Evolutionary conservation across 2,329 filamentous ascomycete genomes (phyloP).

Genomic region (Stemphylium beticola): DNA sequence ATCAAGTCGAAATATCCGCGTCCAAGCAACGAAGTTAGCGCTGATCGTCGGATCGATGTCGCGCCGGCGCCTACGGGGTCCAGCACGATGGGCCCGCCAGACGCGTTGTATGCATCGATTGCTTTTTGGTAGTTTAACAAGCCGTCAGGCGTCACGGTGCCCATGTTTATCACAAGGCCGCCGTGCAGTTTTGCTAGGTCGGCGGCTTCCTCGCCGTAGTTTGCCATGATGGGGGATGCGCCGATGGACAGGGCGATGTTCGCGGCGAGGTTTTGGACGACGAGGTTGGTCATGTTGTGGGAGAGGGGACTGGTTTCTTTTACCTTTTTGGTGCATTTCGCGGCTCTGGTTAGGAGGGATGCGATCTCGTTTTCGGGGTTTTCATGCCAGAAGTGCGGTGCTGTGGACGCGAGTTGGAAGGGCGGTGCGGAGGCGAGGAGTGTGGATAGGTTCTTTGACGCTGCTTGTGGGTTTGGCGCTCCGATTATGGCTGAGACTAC

Average conservation of each 20-base stretch:
- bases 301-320: conserved; percentile 72
- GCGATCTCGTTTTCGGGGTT: conserved; percentile 20
- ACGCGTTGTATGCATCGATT: conserved; percentile 79
- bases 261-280: conserved; percentile 93
- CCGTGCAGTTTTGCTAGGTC: conserved; percentile 81
- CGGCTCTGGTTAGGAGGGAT: conserved; percentile 22
- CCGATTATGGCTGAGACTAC: conserved; percentile 89
- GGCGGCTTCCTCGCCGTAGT: conserved; percentile 78
- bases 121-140: conserved; percentile 75
- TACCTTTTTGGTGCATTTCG: conserved; percentile 64
- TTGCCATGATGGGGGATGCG: conserved; percentile 92
- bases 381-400: conserved; percentile 27
- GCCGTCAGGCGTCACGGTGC: conserved; percentile 80
- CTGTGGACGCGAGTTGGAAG: conserved; percentile 30
- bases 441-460: conserved; percentile 64
- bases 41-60: conserved; percentile 72
- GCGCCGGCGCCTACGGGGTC: conserved; percentile 93
- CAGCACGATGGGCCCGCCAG: conserved; percentile 76
- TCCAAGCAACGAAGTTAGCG: conserved; percentile 73
- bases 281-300: conserved; percentile 97
- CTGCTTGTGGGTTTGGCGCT: conserved; percentile 68
- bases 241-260: conserved; percentile 87
- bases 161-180: conserved; percentile 91
- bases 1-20: conserved; percentile 83
- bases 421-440: conserved; percentile 55